Conservation (phyloP, 179 eudicot genomes). For the Amaranthus tricolor region DNA sequence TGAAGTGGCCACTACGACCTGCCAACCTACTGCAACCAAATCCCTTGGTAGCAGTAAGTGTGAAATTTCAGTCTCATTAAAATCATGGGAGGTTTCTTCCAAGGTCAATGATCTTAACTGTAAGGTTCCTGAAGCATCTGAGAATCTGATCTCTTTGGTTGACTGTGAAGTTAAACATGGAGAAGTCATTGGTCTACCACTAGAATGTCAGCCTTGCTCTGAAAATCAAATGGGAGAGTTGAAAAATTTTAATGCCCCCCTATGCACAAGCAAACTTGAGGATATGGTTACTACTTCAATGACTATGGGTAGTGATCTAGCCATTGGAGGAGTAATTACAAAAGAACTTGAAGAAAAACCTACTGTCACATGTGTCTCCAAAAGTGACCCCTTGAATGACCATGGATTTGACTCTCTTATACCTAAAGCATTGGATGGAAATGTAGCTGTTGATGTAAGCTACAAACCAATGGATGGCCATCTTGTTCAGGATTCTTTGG, state of each 20-base stretch:
- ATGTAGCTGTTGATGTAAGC: conserved; percentile 3
- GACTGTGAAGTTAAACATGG: neutral
- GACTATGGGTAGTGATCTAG: neutral
- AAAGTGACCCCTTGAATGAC: neutral
- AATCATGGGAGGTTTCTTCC: neutral
- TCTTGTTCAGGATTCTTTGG: conserved; percentile 8
- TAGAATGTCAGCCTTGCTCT: neutral
- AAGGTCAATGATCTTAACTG: neutral
- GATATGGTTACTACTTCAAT: neutral
- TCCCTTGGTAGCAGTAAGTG: neutral
- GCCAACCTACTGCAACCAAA: neutral
- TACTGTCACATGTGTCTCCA: neutral
- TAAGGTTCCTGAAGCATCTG: neutral
- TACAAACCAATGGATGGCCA: conserved; percentile 11
- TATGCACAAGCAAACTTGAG: conserved; percentile 9
- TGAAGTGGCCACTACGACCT: neutral
- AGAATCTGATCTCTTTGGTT: neutral
- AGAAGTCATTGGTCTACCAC: neutral
- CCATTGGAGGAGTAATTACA: neutral
- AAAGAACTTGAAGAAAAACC: conserved; percentile 6
- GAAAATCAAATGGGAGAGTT: neutral
- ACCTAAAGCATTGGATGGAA: conserved; percentile 4
- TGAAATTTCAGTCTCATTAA: neutral
- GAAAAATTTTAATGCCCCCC: conserved; percentile 7
- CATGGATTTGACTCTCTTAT: neutral